Percentiles rank a stretch among this genome's conserved stretches.
phyloP scores from a whole-genome alignment of 148 eudicot genomes.

The Silene uniflora region DNA sequence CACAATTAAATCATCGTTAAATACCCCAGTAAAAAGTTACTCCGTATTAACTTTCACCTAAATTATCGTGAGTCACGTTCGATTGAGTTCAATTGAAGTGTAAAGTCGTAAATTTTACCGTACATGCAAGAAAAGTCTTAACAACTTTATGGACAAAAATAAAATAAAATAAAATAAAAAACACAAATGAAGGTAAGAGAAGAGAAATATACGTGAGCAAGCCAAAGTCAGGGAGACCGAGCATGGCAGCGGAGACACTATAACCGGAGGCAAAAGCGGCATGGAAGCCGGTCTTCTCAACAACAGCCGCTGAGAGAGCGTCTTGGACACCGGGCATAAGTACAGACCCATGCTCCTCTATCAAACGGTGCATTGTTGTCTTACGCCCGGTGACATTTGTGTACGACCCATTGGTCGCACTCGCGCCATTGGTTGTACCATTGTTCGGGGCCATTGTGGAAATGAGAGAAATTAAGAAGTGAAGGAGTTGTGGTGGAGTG shows the following conservation, averaged over 20 bases:
- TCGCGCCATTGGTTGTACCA: not conserved
- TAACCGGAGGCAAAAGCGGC: slow-evolving; percentile 30
- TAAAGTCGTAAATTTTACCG: not conserved
- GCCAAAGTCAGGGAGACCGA: slow-evolving; percentile 33
- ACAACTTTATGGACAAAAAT: not conserved
- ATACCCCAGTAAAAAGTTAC: not conserved
- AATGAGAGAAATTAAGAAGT: not conserved
- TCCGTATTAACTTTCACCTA: no score
- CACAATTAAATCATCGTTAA: no score
- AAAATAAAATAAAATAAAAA: not conserved
- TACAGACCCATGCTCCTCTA: slow-evolving; percentile 25
- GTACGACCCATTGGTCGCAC: not conserved
- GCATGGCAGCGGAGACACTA: slow-evolving; percentile 31
- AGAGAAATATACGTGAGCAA: slow-evolving; percentile 33
- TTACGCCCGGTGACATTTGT: not conserved
- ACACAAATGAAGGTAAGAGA: no score
- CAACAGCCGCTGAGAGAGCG: slow-evolving; percentile 25
- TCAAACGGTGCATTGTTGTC: slow-evolving; percentile 25
- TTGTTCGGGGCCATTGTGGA: not conserved
- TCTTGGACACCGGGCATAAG: slow-evolving; percentile 34
- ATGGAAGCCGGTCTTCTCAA: slow-evolving; percentile 23
- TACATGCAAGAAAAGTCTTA: no score
- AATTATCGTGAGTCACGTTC: not conserved
- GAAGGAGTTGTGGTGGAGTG: not conserved
- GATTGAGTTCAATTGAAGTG: not conserved